Evolutionary conservation across 305 asterid species (phyloP), one percentile per base, ranked within the genome.

Genomic region (Salvia sclarea): DNA sequence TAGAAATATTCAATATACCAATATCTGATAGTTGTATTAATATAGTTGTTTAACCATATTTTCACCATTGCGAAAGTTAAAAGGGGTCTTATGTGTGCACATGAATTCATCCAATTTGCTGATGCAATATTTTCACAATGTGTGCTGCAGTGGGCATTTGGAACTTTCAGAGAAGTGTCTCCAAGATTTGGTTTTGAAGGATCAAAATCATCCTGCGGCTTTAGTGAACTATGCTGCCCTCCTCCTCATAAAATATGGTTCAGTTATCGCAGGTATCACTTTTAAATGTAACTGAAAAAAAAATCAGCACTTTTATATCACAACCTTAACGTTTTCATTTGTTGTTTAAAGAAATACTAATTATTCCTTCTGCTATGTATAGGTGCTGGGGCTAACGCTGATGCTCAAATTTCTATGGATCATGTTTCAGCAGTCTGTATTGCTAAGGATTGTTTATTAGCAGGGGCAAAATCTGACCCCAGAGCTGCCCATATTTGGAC

Each of bases 391-490:
- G 92, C 96, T 61, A 83, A 74, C 50, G 86, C 84, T 69, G 89
- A 80, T 77, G 81, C 79, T 67, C 81, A 68, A 74, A 68, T 82
- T 48, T 77, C 83, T 61, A 67, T 69, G 47, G 88, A 86, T 65
- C 87, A 82, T 55, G 64, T 76, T 74, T 79, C 64, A 66, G 92
- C 96, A 66, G 83, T 80, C 56, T 76, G 76, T 70, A 90, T 86
- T 73, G 97, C 97, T 61, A 94, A 84, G 76, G 97, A 91, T 69
- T 94, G 98, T 79, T 84, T 94, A 79, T 81, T 88, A 78, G 96
- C 96, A 43, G 97, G 96, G 61, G 82, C 71, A 56, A 87, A 87
- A 83, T 75, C 90, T 63, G 97, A 91, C 67, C 94, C 97, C 24
- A 87, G 82, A 78, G 89, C 88, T 40, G 88, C 95, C 70, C 98